These are phyloP conservation scores for Clonostachys chloroleuca DNA, from an alignment of 2,329 filamentous ascomycete species.

Conservation along the genomic window DNA sequence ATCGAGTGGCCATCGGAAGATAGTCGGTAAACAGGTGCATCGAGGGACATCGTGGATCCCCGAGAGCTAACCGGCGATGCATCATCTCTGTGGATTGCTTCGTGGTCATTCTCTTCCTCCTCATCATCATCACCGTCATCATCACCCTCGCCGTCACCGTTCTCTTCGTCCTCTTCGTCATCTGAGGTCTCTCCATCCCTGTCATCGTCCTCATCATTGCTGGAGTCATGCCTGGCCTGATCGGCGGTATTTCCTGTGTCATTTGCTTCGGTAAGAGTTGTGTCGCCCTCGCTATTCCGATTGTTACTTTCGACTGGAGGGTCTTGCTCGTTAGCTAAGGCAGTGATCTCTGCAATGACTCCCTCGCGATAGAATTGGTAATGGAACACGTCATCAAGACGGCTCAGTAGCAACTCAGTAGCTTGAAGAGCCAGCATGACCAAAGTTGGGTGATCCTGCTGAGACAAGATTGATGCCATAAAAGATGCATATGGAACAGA, in stretches of 20 bases:
- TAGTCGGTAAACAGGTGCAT: conserved; percentile 45
- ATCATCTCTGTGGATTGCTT: conserved; percentile 37
- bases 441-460: conserved; percentile 85
- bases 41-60: conserved; percentile 60
- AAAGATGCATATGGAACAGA: conserved; percentile 95
- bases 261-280: not conserved
- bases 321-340: conserved; percentile 57
- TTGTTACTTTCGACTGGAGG: conserved; percentile 13
- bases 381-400: conserved; percentile 82
- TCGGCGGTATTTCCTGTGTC: conserved; percentile 15
- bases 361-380: conserved; percentile 98
- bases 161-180: conserved; percentile 31
- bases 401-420: conserved; percentile 79
- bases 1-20: conserved; percentile 50
- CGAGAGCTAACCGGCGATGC: conserved; percentile 64
- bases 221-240: conserved; percentile 6
- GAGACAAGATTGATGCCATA: conserved; percentile 88
- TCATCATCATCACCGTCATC: conserved; percentile 50
- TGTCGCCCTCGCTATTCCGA: conserved; percentile 5
- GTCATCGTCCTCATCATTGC: conserved; percentile 10
- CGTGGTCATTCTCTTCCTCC: conserved; percentile 38
- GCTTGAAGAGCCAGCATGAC: conserved; percentile 87
- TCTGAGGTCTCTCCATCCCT: conserved; percentile 13
- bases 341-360: conserved; percentile 86
- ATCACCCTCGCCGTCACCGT: conserved; percentile 45